Conservation (phyloP, 352 stramenopile genomes). For the Phytopythium montanum region DNA sequence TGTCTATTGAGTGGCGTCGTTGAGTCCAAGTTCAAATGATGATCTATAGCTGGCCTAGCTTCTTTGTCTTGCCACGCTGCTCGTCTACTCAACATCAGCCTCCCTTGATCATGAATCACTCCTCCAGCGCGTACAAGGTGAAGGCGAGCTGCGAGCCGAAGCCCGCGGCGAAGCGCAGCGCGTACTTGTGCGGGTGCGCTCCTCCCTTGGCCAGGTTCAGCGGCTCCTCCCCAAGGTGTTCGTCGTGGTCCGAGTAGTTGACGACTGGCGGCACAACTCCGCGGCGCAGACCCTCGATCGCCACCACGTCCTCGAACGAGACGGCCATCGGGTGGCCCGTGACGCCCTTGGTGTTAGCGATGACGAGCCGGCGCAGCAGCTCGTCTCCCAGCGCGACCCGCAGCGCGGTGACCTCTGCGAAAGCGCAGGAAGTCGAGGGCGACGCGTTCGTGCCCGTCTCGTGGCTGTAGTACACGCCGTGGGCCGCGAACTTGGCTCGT, state of each 20-base stretch:
- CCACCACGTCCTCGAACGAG: conserved; percentile 95
- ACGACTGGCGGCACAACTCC: conserved; percentile 88
- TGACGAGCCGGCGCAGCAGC: conserved; percentile 68
- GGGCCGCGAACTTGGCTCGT: conserved; percentile 84
- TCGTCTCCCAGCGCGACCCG: conserved; percentile 65
- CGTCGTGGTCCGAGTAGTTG: conserved; percentile 89
- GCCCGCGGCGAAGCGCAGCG: conserved; percentile 93
- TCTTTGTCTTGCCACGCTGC: not conserved
- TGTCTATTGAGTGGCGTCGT: not conserved
- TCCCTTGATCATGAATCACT: not conserved
- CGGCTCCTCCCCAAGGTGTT: conserved; percentile 43
- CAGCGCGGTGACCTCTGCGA: conserved; percentile 86
- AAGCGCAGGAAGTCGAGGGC: conserved; percentile 89
- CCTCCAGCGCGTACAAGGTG: conserved; percentile 89
- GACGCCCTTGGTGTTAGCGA: conserved; percentile 94
- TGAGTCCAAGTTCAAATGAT: not conserved
- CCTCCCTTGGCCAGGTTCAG: conserved; percentile 60
- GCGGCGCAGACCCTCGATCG: conserved; percentile 88
- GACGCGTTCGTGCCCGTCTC: conserved; percentile 96
- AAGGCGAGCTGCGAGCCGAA: conserved; percentile 97
- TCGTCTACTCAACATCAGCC: not conserved
- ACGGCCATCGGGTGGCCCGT: conserved; percentile 97
- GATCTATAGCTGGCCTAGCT: not conserved
- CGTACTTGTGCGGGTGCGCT: conserved; percentile 85
- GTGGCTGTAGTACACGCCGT: conserved; percentile 97